Percentiles rank a stretch among this genome's conserved stretches.
These are phyloP conservation scores for Pleurotus tuber-regium DNA, from an alignment of 768 basidiomycete species.

Conservation along the genomic window DNA sequence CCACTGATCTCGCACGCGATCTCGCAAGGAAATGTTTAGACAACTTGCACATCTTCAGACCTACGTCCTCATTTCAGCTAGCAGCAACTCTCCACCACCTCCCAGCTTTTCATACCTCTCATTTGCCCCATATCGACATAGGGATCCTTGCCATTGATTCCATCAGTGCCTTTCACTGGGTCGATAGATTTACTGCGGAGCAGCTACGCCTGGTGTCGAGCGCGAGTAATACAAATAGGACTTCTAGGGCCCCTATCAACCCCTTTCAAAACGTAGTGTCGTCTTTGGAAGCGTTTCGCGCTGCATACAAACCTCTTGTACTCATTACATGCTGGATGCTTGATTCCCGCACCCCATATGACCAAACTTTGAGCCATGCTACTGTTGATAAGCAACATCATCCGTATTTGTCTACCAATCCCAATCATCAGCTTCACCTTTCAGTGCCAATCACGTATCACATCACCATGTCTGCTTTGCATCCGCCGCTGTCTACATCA, in stretches of 20 bases:
- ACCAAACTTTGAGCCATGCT: conserved; percentile 3
- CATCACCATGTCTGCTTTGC: neutral
- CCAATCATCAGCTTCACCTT: neutral
- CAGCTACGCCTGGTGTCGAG: conserved; percentile 33
- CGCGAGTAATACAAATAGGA: conserved; percentile 13
- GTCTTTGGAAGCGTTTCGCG: conserved; percentile 47
- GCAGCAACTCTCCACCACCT: conserved; percentile 64
- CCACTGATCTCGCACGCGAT: conserved; percentile 21
- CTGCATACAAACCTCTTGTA: conserved; percentile 46
- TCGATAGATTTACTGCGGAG: conserved; percentile 65
- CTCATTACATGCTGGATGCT: conserved; percentile 67
- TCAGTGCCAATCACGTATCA: conserved; percentile 4
- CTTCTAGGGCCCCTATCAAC: conserved; percentile 16
- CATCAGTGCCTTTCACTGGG: conserved; percentile 75
- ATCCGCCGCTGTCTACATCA: neutral
- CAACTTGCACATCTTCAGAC: conserved; percentile 66
- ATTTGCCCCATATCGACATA: conserved; percentile 52
- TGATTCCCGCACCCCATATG: conserved; percentile 14
- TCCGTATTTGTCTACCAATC: conserved; percentile 28
- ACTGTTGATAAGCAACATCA: conserved; percentile 52
- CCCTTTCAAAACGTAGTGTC: conserved; percentile 45
- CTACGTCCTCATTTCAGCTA: conserved; percentile 64
- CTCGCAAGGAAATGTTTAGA: conserved; percentile 40
- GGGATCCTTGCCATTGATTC: conserved; percentile 75
- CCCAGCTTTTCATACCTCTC: conserved; percentile 46